Base-by-base conservation (phyloP, 2,329 filamentous ascomycete genomes). In the Tothia fuscella region DNA sequence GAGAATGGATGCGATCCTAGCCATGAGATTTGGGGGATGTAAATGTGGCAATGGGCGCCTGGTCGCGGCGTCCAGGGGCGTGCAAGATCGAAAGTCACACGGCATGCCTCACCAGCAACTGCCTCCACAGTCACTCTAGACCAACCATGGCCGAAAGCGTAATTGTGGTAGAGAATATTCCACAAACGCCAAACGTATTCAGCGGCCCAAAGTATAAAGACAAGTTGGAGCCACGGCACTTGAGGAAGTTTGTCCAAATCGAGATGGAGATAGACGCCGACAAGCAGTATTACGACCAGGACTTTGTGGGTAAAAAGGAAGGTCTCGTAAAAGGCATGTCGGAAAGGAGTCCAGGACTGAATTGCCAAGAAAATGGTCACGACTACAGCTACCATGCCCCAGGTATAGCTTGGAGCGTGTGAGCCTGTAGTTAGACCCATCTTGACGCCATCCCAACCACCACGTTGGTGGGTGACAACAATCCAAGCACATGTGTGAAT, bases 291-390 rank as follows among this genome's bases (percentile, higher is more conserved):
- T 26, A 80, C 60, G 29, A 80, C 86, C 38, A 93, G 65, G 28
- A 83, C 59, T 51, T 93, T 87, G 63, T 96, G 91, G 22, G 81
- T 63, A 56, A 83, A 85, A 52, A 96, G 72, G 65, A 98, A 98
- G 1, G 86, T 93, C 65, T 98, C 91, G 65, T 98, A 98, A 58
- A 94, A 95, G 29, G 88, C 87, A 60, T 95, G 89, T 47, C 91
- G 80, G 39, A 98, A 56, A 0, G 87, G 81, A 2, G 86, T 89
- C 41, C 82, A 66, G 7, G 86, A 80, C 21, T 80, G 67, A 39
- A 93, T 53, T 41, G 82, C 55, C 34, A 96, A 67, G 33, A 82
- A 56, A 30, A 74, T 51, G 56, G 94, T 73, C 28, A 74, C 70
- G 37, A 74, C 57, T 13, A 61, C 62, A 34, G 71, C 79, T 20